Evolutionary conservation across 2,329 filamentous ascomycete genomes (phyloP), one percentile per base, ranked within the genome.

Genomic region (Leptographium procerum): DNA sequence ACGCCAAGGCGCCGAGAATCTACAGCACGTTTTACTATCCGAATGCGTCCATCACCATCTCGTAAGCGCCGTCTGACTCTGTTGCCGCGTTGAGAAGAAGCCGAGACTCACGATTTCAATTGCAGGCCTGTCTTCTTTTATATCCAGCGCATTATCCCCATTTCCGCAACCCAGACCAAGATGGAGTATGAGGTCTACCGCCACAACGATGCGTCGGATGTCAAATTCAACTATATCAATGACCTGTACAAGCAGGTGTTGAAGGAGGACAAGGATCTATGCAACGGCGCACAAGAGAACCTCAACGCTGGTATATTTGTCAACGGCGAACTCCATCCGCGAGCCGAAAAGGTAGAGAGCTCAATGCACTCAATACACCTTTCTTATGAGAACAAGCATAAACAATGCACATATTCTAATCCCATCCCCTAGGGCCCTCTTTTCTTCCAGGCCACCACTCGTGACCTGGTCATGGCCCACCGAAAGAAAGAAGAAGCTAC

Each of bases 131-230:
- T 51, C 33, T 85, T 85, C 69, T 79, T 86, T 70, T 82, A 83
- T 72, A 78, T 85, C 57, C 81, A 85, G 66, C 74, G 81, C 59
- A 84, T 85, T 68, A 73, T 85, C 14, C 83, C 83, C 14, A 75
- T 71, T 53, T 71, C 73, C 2, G 72, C 82, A 0, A 73, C 70
- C 40, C 75, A 69, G 48, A 79, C 77, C 2, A 71, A 72, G 45
- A 85, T 86, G 78, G 73, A 75, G 59, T 85, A 86, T 68, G 80
- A 86, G 66, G 77, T 86, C 55, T 86, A 77, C 73, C 75, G 80
- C 60, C 81, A 85, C 74, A 82, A 80, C 66, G 70, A 79, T 66
- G 77, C 81, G 4, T 75, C 73, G n/a, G 78, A 84, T 19, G 77
- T 78, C 29, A 78, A 83, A 60, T 86, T 85, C 66, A 69, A 75